These are phyloP conservation scores for Hyphopichia wangnamkhiaoensis DNA, from an alignment of 1,139 yeast species.

Conservation along the genomic window DNA sequence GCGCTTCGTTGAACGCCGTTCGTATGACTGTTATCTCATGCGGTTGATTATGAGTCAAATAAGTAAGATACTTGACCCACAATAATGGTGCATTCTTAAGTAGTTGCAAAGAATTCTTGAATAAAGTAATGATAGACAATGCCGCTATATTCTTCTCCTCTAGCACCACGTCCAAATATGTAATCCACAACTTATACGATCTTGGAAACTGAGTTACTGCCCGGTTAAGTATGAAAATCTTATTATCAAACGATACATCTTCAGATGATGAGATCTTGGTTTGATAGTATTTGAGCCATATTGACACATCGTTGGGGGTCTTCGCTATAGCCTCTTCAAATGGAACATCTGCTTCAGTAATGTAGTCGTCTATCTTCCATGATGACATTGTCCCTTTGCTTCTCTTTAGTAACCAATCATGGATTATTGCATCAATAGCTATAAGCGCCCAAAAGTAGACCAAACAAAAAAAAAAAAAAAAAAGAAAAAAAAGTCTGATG, in stretches of 20 bases:
- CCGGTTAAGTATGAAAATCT: constrained; percentile 52
- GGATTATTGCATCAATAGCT: too few species aligned
- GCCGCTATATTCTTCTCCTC: constrained; percentile 28
- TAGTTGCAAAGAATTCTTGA: constrained; percentile 47
- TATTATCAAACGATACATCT: constrained; percentile 23
- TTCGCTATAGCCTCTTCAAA: constrained; percentile 50
- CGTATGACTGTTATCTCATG: constrained; percentile 47
- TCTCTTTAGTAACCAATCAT: too few species aligned
- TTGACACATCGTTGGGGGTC: constrained; percentile 40
- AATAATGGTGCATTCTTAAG: constrained; percentile 49
- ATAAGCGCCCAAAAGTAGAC: too few species aligned
- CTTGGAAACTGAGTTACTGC: constrained; percentile 51
- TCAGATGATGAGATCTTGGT: constrained; percentile 19
- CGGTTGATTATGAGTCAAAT: constrained; percentile 33
- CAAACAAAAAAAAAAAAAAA: background rate
- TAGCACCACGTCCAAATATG: constrained; percentile 48
- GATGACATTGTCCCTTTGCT: too few species aligned
- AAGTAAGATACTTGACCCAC: constrained; percentile 58
- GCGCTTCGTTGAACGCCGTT: constrained; percentile 51
- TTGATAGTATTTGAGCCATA: constrained; percentile 58
- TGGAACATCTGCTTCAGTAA: constrained; percentile 33
- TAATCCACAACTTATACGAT: constrained; percentile 57
- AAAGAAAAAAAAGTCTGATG: background rate
- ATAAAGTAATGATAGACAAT: constrained; percentile 38
- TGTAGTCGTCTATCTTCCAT: background rate